Evolutionary conservation across 169 alveolate species (phyloP), one percentile per base, ranked within the genome.

Genomic region (Plasmodium ovale): DNA sequence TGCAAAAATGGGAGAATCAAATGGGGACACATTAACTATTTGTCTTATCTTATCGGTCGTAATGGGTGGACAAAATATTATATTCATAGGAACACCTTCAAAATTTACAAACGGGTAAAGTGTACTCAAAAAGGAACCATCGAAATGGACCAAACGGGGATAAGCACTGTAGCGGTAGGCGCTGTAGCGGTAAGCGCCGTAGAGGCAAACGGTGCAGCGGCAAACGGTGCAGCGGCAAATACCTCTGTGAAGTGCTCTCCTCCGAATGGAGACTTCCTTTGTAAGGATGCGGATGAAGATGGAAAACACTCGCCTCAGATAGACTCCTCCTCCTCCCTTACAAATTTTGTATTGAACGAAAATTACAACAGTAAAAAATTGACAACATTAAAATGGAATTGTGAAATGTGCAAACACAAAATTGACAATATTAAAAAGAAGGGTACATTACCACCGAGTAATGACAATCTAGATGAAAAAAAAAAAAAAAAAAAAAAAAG

Each of bases 51-150:
- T 7, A 31, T 79, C n/a, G 39, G 29, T 14, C 27, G 51, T 1
- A 14, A 68, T 12, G 25, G 47, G 25, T 79, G 89, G 89, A 37
- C 37, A 2, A 29, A 58, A 16, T 79, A 79, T 35, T 79, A 79
- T 25, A 71, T 79, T 9, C 89, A 79, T 42, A 79, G 25, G 39
- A n/a, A 79, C 16, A 79, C 77, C 0, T 79, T 79, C 56, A 21
- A 42, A 29, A 23, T 79, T 4, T 79, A 79, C 44, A 27, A 51
- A 51, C 42, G 51, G 42, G 33, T 2, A 21, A 47, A 35, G 23
- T 27, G 51, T 0, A 10, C 35, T 16, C 7, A 29, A 16, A 37
- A 27, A 60, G 3, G 3, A 65, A 25, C n/a, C n/a, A n/a, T n/a
- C 56, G 33, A 29, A 33, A 10, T 44, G 77, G n/a, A 27, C 12